These are phyloP conservation scores for Epichloe festucae DNA, from an alignment of 2,329 filamentous ascomycete genomes.

Conservation along the genomic window DNA sequence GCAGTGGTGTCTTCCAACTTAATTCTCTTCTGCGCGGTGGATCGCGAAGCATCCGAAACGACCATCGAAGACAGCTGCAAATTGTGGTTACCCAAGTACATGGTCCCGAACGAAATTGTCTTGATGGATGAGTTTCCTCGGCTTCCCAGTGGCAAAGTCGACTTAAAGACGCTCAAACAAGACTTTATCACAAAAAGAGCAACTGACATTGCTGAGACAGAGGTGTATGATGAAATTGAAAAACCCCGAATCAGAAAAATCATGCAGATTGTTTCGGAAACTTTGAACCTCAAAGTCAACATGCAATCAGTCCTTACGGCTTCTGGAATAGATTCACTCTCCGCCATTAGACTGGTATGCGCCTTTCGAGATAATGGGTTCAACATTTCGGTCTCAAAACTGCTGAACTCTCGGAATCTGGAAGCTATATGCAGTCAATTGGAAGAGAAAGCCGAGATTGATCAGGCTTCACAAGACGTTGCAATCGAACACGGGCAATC, in stretches of 20 bases:
- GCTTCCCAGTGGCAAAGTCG: slow-evolving; percentile 72
- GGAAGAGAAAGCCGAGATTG: neutral
- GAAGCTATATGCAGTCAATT: slow-evolving; percentile 13
- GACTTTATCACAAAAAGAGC: slow-evolving; percentile 25
- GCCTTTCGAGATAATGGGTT: slow-evolving; percentile 45
- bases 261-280: slow-evolving; percentile 24
- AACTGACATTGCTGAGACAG: neutral
- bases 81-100: slow-evolving; percentile 67
- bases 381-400: slow-evolving; percentile 40
- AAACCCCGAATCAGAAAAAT: slow-evolving; percentile 20
- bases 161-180: slow-evolving; percentile 50
- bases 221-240: slow-evolving; percentile 5
- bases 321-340: slow-evolving; percentile 51
- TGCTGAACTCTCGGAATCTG: slow-evolving; percentile 44
- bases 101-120: slow-evolving; percentile 67
- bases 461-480: neutral
- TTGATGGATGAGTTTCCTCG: slow-evolving; percentile 54
- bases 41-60: slow-evolving; percentile 21
- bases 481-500: neutral
- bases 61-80: slow-evolving; percentile 47
- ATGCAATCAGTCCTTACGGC: slow-evolving; percentile 32
- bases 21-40: slow-evolving; percentile 59
- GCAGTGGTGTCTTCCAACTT: slow-evolving; percentile 54
- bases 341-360: slow-evolving; percentile 42
- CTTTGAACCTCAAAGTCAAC: slow-evolving; percentile 26